phyloP scores from a whole-genome alignment of 2,329 filamentous ascomycete genomes.

The Dactylonectria macrodidyma region DNA sequence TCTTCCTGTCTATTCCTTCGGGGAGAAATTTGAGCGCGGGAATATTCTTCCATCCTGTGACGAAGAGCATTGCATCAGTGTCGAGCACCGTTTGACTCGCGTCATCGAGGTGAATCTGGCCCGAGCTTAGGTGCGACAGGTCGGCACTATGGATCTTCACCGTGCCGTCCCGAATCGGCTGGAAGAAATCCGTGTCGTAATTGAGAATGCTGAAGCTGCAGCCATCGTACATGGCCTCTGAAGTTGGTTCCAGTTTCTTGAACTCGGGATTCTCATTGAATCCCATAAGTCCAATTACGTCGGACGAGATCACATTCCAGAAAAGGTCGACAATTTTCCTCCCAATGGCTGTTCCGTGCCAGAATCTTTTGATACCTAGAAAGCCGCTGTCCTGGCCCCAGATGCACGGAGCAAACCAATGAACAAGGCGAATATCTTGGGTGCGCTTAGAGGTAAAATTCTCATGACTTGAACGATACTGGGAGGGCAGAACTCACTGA shows the following conservation, averaged over 20 bases:
- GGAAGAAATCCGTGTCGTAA: constrained; percentile 69
- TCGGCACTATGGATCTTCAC: constrained; percentile 67
- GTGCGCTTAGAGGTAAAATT: too few species aligned
- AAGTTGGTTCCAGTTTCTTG: constrained; percentile 69
- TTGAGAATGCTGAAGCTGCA: constrained; percentile 69
- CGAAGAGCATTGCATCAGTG: constrained; percentile 55
- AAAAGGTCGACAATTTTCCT: constrained; percentile 62
- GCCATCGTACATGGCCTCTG: constrained; percentile 63
- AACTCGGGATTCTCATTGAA: constrained; percentile 69
- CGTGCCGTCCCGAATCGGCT: constrained; percentile 68
- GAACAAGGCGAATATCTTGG: too few species aligned
- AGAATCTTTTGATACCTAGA: constrained; percentile 65
- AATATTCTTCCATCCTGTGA: constrained; percentile 71
- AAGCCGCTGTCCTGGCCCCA: constrained; percentile 78
- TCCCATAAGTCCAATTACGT: constrained; percentile 67
- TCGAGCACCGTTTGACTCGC: background rate
- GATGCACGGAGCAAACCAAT: constrained; percentile 81
- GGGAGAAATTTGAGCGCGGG: constrained; percentile 65
- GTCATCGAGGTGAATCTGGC: constrained; percentile 54
- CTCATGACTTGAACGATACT: too few species aligned
- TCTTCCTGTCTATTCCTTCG: too few species aligned
- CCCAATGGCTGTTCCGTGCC: constrained; percentile 72
- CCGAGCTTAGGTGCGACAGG: constrained; percentile 55
- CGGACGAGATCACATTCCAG: constrained; percentile 70
- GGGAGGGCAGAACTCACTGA: constrained; percentile 40